Percentiles rank a stretch among this genome's conserved stretches.
Evolutionary conservation across 805 yeast genomes (phyloP).

Genomic region (Yamadazyma takamatsuzukensis): DNA sequence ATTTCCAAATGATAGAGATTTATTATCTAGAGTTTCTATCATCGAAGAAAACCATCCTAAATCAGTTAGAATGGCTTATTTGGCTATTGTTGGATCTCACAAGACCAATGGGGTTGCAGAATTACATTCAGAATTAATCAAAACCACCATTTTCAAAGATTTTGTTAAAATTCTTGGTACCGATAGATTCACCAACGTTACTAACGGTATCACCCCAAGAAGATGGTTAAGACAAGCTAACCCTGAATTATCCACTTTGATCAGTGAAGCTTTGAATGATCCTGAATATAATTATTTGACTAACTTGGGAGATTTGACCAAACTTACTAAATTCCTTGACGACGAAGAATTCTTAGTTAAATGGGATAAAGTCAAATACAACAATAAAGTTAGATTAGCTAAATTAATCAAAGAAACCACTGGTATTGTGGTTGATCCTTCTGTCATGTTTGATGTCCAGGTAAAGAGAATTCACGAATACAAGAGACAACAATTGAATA

Average conservation of each 20-base stretch:
- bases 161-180: conserved; percentile 79
- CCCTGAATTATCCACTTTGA: conserved; percentile 72
- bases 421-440: conserved; percentile 64
- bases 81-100: conserved; percentile 90
- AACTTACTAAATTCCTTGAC: conserved; percentile 60
- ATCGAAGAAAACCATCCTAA: conserved; percentile 81
- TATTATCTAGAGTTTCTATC: conserved; percentile 70
- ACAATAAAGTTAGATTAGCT: conserved; percentile 68
- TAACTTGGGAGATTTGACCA: conserved; percentile 63
- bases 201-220: conserved; percentile 95
- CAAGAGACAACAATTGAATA: conserved; percentile 91
- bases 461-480: conserved; percentile 95
- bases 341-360: conserved; percentile 62
- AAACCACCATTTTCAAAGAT: conserved; percentile 85
- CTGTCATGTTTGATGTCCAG: conserved; percentile 83
- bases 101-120: conserved; percentile 96
- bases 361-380: conserved; percentile 70
- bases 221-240: conserved; percentile 95
- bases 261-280: conserved; percentile 66
- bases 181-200: conserved; percentile 84
- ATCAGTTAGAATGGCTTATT: conserved; percentile 86
- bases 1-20: conserved; percentile 71
- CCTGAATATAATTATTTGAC: conserved; percentile 62
- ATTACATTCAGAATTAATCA: conserved; percentile 85
- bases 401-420: conserved; percentile 60